Conservation (phyloP, 2,329 filamentous ascomycete species). For the Chaetomium olivaceum region DNA sequence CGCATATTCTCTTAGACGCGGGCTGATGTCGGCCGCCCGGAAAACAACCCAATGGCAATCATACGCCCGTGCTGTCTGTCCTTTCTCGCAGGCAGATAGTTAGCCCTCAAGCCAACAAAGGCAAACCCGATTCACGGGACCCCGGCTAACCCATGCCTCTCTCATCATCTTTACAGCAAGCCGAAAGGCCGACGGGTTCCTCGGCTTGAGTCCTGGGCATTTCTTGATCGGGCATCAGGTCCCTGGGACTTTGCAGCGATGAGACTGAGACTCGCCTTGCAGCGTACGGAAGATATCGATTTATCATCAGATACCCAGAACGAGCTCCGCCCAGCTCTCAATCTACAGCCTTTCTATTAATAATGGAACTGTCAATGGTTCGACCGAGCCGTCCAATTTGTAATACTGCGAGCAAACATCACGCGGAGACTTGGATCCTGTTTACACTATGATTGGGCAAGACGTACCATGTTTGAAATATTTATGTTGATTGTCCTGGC, state of each 20-base stretch:
- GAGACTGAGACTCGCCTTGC: background rate
- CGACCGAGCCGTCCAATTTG: background rate
- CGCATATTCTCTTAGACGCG: background rate
- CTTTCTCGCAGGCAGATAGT: too few relatives aligned
- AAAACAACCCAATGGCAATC: background rate
- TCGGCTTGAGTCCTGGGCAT: background rate
- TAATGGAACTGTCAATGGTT: background rate
- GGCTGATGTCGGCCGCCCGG: background rate
- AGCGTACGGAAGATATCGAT: background rate
- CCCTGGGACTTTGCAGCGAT: background rate
- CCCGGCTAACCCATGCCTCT: background rate
- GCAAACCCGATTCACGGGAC: background rate
- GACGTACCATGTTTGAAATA: background rate
- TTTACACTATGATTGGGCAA: background rate
- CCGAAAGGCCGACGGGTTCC: background rate
- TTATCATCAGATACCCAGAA: background rate
- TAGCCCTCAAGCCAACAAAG: background rate
- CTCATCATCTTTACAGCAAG: background rate
- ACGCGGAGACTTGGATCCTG: background rate
- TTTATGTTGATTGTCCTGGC: conserved; percentile 1
- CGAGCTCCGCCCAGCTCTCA: background rate
- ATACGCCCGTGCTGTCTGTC: too few relatives aligned
- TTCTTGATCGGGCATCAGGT: conserved; percentile 3
- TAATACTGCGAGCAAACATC: background rate
- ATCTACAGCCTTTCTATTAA: background rate